Evolutionary conservation across 2,329 filamentous ascomycete genomes (phyloP), one percentile per base, ranked within the genome.

Genomic region (Pseudogymnoascus sp.): DNA sequence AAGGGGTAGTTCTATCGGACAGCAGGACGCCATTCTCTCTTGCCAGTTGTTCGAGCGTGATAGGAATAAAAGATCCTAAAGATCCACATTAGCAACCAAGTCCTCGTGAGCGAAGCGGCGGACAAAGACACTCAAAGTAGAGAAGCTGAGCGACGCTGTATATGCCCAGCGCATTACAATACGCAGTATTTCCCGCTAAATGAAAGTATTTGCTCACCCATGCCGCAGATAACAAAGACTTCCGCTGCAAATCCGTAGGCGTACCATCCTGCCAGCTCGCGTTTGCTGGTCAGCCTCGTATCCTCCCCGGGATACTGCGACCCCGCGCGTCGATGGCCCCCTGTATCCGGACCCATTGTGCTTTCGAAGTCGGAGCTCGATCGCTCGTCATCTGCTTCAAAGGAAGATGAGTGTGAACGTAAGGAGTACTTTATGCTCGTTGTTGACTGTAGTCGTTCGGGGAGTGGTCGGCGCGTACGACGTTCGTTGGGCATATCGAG

Each of bases 201-300:
- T 59, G 6, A 15, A 51, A 61, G 58, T 64, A 61, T 29, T 42
- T 61, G 78, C 86, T 73, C 74, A 90, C 92, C 86, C 73, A 90
- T 84, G 21, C 86, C 93, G 74, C 94, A 97, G 62, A 97, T 90
- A 13, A 95, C 91, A 74, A 97, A 97, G 61, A 95, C 93, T 78
- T 99, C 94, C 17, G 93, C 92, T 25, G 94, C 94, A 81, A 96
- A 97, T 42, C 90, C 90, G 78, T 97, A 97, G 73, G 89, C 88
- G 76, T 97, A 99, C 90, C 95, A 99, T 69, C 93, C 94, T 39
- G 86, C 80, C 64, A 97, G 83, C 81, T 99, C 94, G 75, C 89
- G 93, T 68, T 78, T 79, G 74, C 90, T 96, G 8, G 94, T 97
- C 62, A 89, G 84, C n/a, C 93, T 83, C 25, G 86, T 90, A 75